Base-by-base conservation (phyloP, 306 rosid genomes). In the Begonia masoniana region DNA sequence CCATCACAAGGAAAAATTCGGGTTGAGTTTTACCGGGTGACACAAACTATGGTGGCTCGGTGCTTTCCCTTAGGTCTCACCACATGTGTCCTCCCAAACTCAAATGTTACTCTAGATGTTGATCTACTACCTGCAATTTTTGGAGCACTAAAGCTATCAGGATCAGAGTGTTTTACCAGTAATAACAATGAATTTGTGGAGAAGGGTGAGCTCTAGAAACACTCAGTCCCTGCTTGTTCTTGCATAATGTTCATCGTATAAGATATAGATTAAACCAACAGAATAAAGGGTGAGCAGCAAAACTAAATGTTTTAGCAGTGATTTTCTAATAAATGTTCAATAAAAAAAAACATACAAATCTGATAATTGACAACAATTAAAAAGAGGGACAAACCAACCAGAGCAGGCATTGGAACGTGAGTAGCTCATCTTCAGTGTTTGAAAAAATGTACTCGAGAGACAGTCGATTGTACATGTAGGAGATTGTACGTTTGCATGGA, bases 21-120 rank as follows among this genome's bases (percentile, higher is more conserved):
- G n/a, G n/a, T n/a, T n/a, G n/a, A n/a, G n/a, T n/a, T n/a, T n/a
- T n/a, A n/a, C n/a, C n/a, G n/a, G n/a, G n/a, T n/a, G n/a, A n/a
- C n/a, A n/a, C 99, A 92, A 54, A 92, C 85, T 39, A 92, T 82
- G 47, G 99, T 92, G 42, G 99, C 96, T 68, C 87, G 96, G 70
- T 92, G 99, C 68, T 76, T 84, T 62, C 99, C 96, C 68, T 74
- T 87, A 21, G 99, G 99, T 74, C 91, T 81, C 71, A 87, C 99
- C 49, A 92, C 99, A 67, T 92, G 76, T 17, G 99, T 92, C 76
- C 89, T 87, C 47, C 99, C 99, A 51, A 92, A 92, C 78, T 92
- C 99, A 5, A 82, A 59, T 71, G 85, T 57, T 58, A 80, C 72
- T 62, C 84, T 74, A 63, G 72, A 60, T 48, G 79, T 72, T 10